Evolutionary conservation across 139 green algal species (phyloP), one percentile per base, ranked within the genome.

Genomic region (Picochlorum costavermella): DNA sequence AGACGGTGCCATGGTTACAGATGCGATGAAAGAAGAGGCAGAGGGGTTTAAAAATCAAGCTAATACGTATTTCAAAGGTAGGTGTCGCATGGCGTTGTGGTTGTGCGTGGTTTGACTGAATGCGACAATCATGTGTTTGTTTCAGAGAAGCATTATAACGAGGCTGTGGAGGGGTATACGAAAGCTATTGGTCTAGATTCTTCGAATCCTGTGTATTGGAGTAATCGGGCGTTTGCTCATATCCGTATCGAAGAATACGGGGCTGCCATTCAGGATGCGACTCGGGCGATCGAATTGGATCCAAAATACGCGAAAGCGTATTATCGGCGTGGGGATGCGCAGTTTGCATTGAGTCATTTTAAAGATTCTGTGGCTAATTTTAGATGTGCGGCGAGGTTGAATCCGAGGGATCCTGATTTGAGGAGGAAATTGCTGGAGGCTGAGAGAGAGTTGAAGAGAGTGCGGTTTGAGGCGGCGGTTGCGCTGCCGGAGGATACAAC

Each of bases 311-410:
- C 88, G 28, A 96, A 97, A 86, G 92, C 75, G 0, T 98, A 96
- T 80, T 99, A 98, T 69, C 73, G 93, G 1, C 75, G 94, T 1
- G 94, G 81, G 0, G 86, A 93, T 70, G 92, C 93, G 3, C 74
- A 92, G 60, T 87, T 95, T 59, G 83, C 81, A 3, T 70, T 98
- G 44, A 81, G 82, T 37, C 92, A 95, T 63, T 88, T 92, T 68
- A 93, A 93, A 72, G 78, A 88, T 23, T 89, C 88, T 8, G 73
- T 97, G 26, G 88, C 84, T 44, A 93, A 99, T 73, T 90, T 98
- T 61, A 81, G 81, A 46, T 77, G 77, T 51, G 89, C 88, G 1
- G 85, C 85, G 44, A 81, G 83, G 65, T 75, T 88, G 14, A 77
- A 79, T 0, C 89, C 90, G 0, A 70, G 80, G 3, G 92, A 99